A percentile compares a stretch with the other conserved stretches of the same genome.
These are phyloP conservation scores for Magnaporthales sp. DNA, from an alignment of 2,329 filamentous ascomycete genomes.

Conservation along the genomic window DNA sequence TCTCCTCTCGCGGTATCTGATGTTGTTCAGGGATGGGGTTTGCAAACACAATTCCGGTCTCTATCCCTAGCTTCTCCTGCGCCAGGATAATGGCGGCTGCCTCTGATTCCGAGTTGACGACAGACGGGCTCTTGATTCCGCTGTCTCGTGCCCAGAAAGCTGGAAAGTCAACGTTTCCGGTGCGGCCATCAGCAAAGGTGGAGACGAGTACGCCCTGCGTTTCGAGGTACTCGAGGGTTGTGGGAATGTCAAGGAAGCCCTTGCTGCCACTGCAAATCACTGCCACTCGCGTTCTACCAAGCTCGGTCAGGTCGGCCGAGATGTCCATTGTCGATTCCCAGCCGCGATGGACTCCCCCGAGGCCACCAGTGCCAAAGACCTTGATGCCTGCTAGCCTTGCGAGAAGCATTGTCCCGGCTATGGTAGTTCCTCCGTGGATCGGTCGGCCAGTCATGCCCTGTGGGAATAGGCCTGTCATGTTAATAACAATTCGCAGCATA, in stretches of 20 bases:
- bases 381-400: constrained; percentile 80
- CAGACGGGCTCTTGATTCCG: constrained; percentile 67
- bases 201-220: constrained; percentile 71
- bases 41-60: constrained; percentile 77
- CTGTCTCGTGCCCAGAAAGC: constrained; percentile 91
- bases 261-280: constrained; percentile 90
- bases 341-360: constrained; percentile 89
- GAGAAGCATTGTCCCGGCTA: constrained; percentile 87
- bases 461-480: not conserved
- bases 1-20: constrained; percentile 62
- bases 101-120: constrained; percentile 66
- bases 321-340: constrained; percentile 84
- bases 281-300: constrained; percentile 80
- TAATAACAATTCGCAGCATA: not conserved
- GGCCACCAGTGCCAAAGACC: constrained; percentile 88
- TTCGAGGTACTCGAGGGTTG: constrained; percentile 73
- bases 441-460: constrained; percentile 57
- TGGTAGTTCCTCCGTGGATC: constrained; percentile 84
- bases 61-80: constrained; percentile 62
- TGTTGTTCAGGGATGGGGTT: constrained; percentile 72
- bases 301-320: constrained; percentile 89
- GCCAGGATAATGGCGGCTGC: constrained; percentile 85
- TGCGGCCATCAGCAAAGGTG: constrained; percentile 79
- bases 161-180: constrained; percentile 71
- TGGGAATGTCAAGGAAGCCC: constrained; percentile 85